phyloP scores from a whole-genome alignment of 352 stramenopile species.

The Thalassiosira sp. region DNA sequence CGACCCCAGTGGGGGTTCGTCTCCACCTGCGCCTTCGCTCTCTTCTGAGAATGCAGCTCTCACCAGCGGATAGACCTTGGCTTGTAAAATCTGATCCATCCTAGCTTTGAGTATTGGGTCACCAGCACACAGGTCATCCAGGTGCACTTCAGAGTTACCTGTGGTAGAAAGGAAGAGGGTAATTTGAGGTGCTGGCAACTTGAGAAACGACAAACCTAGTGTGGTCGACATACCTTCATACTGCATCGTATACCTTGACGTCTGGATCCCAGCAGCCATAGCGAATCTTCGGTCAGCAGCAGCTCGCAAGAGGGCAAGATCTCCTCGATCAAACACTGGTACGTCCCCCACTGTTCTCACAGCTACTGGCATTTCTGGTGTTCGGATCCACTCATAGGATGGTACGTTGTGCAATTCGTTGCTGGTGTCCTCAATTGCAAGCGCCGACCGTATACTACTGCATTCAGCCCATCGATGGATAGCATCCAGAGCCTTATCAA shows the following conservation, averaged over 20 bases:
- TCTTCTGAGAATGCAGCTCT: slow-evolving; percentile 40
- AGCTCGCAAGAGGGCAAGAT: slow-evolving; percentile 34
- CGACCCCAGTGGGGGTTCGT: slow-evolving; percentile 25
- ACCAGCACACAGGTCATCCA: slow-evolving; percentile 47
- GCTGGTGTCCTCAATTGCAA: slow-evolving; percentile 40
- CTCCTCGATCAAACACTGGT: slow-evolving; percentile 38
- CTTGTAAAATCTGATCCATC: slow-evolving; percentile 42
- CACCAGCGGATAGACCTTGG: slow-evolving; percentile 49
- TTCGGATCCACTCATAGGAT: slow-evolving; percentile 38
- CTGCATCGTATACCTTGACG: slow-evolving; percentile 48
- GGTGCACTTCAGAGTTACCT: slow-evolving; percentile 47
- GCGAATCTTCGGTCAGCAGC: slow-evolving; percentile 48
- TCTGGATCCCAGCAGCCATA: slow-evolving; percentile 34
- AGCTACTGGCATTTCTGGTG: slow-evolving; percentile 28
- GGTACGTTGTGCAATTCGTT: slow-evolving; percentile 20
- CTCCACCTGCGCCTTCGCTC: slow-evolving; percentile 10
- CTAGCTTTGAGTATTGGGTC: slow-evolving; percentile 33
- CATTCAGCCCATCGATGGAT: slow-evolving; percentile 50
- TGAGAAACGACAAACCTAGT: background rate
- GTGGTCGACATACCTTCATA: slow-evolving; percentile 33
- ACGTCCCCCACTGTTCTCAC: slow-evolving; percentile 35
- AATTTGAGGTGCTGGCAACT: background rate
- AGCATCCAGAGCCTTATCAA: slow-evolving; percentile 32
- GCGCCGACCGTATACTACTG: slow-evolving; percentile 33
- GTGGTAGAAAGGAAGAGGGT: background rate